Conservation (phyloP, 495 filamentous ascomycete species). For the Neurospora sp. region DNA sequence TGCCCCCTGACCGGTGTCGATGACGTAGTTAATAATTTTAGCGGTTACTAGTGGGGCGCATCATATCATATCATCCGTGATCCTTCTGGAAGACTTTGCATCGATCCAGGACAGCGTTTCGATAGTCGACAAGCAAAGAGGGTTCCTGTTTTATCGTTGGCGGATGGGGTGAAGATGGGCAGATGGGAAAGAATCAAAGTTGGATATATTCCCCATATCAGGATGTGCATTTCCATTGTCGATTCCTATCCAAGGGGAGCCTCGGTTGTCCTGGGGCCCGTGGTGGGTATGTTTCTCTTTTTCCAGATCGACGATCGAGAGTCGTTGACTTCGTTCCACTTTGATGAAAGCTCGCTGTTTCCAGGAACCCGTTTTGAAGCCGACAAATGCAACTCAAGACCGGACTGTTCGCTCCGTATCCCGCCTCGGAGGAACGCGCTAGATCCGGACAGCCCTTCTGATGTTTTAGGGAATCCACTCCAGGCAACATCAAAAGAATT, state of each 20-base stretch:
- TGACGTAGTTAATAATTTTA: background rate
- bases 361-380: background rate
- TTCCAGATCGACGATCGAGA: background rate
- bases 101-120: background rate
- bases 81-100: background rate
- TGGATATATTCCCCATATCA: constrained; percentile 1
- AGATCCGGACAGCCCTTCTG: background rate
- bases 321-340: background rate
- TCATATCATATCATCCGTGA: background rate
- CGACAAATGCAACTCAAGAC: background rate
- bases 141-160: background rate
- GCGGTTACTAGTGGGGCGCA: background rate
- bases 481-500: background rate
- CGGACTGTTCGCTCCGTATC: background rate
- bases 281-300: background rate
- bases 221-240: background rate
- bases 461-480: background rate
- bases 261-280: background rate
- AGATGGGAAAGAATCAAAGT: background rate
- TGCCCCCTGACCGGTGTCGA: background rate
- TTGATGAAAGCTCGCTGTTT: background rate
- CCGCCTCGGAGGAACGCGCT: background rate
- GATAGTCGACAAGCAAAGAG: background rate
- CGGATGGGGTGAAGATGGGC: background rate
- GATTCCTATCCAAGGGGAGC: background rate